A percentile compares a stretch with the other conserved stretches of the same genome.
Conservation (phyloP, 805 yeast species). For the Wickerhamomyces alni region DNA sequence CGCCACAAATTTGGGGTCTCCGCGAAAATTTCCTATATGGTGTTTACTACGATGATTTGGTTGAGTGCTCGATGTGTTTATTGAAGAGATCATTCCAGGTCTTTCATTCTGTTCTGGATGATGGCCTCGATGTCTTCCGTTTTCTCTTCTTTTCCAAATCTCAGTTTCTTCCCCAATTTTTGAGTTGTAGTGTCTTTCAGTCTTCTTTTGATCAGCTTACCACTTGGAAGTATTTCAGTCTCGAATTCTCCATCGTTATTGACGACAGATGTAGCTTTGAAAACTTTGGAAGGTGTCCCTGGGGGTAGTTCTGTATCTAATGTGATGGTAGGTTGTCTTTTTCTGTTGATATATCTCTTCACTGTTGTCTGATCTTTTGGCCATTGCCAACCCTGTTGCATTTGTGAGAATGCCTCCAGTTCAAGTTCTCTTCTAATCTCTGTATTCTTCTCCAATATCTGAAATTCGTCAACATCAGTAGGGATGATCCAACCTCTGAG, state of each 20-base stretch:
- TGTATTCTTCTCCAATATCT: conserved; percentile 64
- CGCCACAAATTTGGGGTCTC: too few species aligned
- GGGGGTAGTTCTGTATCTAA: conserved; percentile 44
- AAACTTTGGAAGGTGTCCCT: conserved; percentile 33
- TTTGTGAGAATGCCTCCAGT: conserved; percentile 60
- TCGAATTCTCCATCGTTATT: conserved; percentile 30
- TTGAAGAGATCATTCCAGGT: conserved; percentile 21
- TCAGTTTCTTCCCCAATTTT: conserved; percentile 33
- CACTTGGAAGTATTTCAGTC: conserved; percentile 68
- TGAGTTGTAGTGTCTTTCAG: conserved; percentile 21
- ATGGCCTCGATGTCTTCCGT: conserved; percentile 38
- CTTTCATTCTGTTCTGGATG: conserved; percentile 41
- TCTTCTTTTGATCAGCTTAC: conserved; percentile 49
- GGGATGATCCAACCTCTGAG: conserved; percentile 52
- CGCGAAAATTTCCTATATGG: too few species aligned
- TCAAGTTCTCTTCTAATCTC: conserved; percentile 67
- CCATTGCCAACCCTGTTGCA: conserved; percentile 78
- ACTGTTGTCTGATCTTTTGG: conserved; percentile 37
- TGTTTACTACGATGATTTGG: too few species aligned
- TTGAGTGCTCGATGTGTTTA: too few species aligned
- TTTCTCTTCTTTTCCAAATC: conserved; percentile 23
- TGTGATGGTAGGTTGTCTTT: conserved; percentile 20
- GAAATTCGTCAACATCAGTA: conserved; percentile 75
- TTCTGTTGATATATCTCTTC: conserved; percentile 17
- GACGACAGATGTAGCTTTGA: conserved; percentile 20